Conservation (phyloP, 2,329 filamentous ascomycete genomes). For the Apiospora hydei region DNA sequence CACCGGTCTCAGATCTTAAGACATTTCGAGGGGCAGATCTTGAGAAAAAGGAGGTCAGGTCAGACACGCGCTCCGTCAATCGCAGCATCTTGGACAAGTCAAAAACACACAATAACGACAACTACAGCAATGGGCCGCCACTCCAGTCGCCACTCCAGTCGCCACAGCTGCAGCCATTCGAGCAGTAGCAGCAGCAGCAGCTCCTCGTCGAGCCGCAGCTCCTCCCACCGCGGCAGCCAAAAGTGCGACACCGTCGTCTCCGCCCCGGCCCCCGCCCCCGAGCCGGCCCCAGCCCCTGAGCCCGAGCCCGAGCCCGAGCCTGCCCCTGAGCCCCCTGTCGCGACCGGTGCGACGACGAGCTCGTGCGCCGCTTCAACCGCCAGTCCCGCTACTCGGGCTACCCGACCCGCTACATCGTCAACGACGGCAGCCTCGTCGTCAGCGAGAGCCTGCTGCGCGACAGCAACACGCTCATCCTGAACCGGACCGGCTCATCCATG, state of each 20-base stretch:
- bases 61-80: no score
- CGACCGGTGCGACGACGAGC: slow-evolving; percentile 30
- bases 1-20: not conserved
- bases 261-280: not conserved
- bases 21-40: not conserved
- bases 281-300: not conserved
- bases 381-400: slow-evolving; percentile 28
- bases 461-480: slow-evolving; percentile 39
- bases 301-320: not conserved
- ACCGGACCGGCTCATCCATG: slow-evolving; percentile 36
- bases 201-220: not conserved
- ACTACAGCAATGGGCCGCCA: slow-evolving; percentile 1
- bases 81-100: no score
- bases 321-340: not conserved
- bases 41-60: not conserved
- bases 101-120: not conserved
- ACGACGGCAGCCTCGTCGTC: slow-evolving; percentile 37
- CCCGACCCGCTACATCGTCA: slow-evolving; percentile 37
- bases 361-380: slow-evolving; percentile 31
- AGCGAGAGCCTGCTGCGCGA: slow-evolving; percentile 33
- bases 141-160: slow-evolving; percentile 2
- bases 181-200: not conserved
- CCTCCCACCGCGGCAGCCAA: not conserved
- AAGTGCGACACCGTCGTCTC: not conserved
- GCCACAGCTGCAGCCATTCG: not conserved